Conservation (phyloP, 2,329 filamentous ascomycete species). For the Achaetomium macrosporum region DNA sequence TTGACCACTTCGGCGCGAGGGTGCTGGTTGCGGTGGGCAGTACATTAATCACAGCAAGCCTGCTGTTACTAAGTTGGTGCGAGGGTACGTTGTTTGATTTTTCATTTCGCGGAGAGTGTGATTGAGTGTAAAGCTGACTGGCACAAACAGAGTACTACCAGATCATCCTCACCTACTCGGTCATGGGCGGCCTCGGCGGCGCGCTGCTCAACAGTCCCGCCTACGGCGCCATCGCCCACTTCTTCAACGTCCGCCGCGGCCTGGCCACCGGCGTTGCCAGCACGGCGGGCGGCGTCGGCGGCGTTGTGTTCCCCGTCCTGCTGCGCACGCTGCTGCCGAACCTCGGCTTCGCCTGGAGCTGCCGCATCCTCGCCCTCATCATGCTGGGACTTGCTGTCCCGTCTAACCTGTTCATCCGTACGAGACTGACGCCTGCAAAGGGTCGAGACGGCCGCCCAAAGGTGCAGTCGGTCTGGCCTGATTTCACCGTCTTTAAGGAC, state of each 20-base stretch:
- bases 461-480: conserved; percentile 43
- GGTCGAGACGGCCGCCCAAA: conserved; percentile 30
- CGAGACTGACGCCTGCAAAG: conserved; percentile 47
- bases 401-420: conserved; percentile 43
- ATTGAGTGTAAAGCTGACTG: not conserved
- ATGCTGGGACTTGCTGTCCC: conserved; percentile 42
- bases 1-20: conserved; percentile 68
- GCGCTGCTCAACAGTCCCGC: conserved; percentile 74
- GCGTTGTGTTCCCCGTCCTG: conserved; percentile 55
- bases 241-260: conserved; percentile 67
- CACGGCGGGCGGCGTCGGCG: conserved; percentile 63
- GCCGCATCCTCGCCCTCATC: conserved; percentile 46
- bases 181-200: conserved; percentile 66
- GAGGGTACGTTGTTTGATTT: conserved; percentile 35
- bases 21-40: conserved; percentile 61
- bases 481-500: conserved; percentile 57
- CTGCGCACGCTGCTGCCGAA: conserved; percentile 41
- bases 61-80: conserved; percentile 65
- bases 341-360: conserved; percentile 45
- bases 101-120: not conserved
- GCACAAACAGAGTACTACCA: conserved; percentile 59
- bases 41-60: conserved; percentile 52
- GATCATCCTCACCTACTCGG: conserved; percentile 70
- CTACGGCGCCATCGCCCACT: conserved; percentile 70
- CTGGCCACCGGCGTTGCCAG: conserved; percentile 78